Evolutionary conservation across 2,329 filamentous ascomycete species (phyloP), one percentile per base, ranked within the genome.

Genomic region (Fusarium sp.): DNA sequence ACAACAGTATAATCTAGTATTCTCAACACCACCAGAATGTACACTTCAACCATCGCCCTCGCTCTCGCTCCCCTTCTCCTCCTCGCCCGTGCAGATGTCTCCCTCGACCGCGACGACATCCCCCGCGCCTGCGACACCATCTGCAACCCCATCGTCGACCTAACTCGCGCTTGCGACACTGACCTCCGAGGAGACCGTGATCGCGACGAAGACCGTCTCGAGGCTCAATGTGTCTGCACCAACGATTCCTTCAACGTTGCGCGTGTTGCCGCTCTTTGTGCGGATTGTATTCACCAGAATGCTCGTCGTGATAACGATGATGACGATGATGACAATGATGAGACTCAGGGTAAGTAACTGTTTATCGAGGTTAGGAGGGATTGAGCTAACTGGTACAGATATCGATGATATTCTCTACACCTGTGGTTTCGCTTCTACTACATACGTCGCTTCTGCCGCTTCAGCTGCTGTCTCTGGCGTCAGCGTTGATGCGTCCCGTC

Each of bases 171-270:
- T 41, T 84, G 82, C 65, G 78, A 80, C 25, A 77, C 78, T 38
- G 74, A 79, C 56, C 73, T 78, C 40, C 57, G 45, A 27, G 72
- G 74, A 44, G 72, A 77, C 57, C 73, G 49, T 20, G 78, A 80
- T 72, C 76, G 74, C 25, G 69, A 76, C 32, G 80, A 82, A 70
- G 73, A 80, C 46, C 77, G 76, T 20, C 79, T 82, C 54, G 75
- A 79, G 74, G 74, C 71, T 15, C 80, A 83, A 69, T 83, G 82
- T 65, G 69, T 82, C 55, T 82, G 82, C 76, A 79, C 79, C 68
- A 81, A 84, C 75, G 65, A 75, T 51, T 80, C 80, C 71, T 80
- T 84, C 73, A 71, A 82, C 71, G 82, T 83, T 52, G 67, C 49
- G 25, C 62, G 69, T 20, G 69, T 82, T 51, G 77, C 80, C 20